Conservation (phyloP, 2,329 filamentous ascomycete genomes). For the Fusarium virguliforme region DNA sequence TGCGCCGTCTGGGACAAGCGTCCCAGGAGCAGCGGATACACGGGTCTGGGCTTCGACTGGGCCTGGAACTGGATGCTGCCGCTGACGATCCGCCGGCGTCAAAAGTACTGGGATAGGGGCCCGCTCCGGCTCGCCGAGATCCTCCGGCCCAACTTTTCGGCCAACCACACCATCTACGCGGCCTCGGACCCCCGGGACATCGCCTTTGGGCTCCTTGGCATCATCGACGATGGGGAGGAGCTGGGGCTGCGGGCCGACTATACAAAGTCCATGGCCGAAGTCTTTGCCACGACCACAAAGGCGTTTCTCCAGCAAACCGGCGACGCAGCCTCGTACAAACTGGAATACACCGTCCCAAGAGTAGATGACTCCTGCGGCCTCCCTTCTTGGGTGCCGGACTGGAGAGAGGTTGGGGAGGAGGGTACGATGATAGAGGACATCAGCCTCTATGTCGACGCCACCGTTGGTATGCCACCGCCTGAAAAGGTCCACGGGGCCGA, state of each 20-base stretch:
- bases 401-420: background rate
- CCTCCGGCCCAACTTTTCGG: background rate
- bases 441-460: background rate
- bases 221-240: constrained; percentile 2
- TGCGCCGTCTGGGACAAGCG: background rate
- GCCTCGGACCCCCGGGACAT: constrained; percentile 6
- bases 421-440: background rate
- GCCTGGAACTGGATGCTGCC: background rate
- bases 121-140: background rate
- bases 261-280: background rate
- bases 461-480: background rate
- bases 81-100: background rate
- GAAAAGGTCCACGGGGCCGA: background rate
- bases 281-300: background rate
- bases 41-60: background rate
- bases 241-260: constrained; percentile 2
- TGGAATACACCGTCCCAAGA: background rate
- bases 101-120: background rate
- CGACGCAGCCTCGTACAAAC: background rate
- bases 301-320: background rate
- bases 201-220: background rate
- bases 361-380: background rate
- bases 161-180: background rate
- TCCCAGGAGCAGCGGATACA: background rate
- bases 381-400: constrained; percentile 11